phyloP scores from a whole-genome alignment of 805 yeast species.

The Lachancea mirantina region DNA sequence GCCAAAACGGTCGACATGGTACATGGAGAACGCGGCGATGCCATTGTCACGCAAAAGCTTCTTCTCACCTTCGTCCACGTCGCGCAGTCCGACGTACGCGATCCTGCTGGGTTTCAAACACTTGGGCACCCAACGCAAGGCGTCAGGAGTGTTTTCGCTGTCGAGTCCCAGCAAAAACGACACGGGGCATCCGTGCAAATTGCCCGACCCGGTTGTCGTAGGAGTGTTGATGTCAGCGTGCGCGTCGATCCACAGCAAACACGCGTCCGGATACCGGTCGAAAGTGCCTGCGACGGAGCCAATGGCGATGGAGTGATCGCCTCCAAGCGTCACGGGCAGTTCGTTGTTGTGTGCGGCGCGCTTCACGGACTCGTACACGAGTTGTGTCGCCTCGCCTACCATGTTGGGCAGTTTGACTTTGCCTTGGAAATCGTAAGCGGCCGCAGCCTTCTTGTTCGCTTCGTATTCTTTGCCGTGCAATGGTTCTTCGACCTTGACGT shows the following conservation, averaged over 20 bases:
- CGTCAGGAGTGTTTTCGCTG: conserved; percentile 51
- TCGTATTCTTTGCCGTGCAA: conserved; percentile 43
- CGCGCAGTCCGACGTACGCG: conserved; percentile 91
- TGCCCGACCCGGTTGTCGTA: conserved; percentile 74
- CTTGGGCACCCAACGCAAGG: conserved; percentile 74
- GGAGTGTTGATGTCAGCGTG: conserved; percentile 97
- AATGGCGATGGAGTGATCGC: conserved; percentile 94
- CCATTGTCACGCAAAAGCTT: conserved; percentile 59
- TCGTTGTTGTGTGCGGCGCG: conserved; percentile 40
- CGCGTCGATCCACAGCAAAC: conserved; percentile 94
- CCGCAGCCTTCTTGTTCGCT: conserved; percentile 35
- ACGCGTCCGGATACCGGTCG: conserved; percentile 74
- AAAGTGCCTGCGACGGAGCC: conserved; percentile 86
- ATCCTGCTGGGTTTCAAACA: conserved; percentile 59
- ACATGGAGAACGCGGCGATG: conserved; percentile 88
- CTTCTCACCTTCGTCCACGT: conserved; percentile 84
- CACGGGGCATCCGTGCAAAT: conserved; percentile 94
- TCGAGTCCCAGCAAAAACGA: conserved; percentile 84
- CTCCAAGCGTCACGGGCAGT: conserved; percentile 84
- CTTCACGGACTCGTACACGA: conserved; percentile 54
- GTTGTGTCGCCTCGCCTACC: conserved; percentile 66
- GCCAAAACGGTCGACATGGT: conserved; percentile 91
- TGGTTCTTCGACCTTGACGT: conserved; percentile 45
- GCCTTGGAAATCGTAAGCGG: conserved; percentile 44
- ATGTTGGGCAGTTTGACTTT: conserved; percentile 64